Evolutionary conservation across 768 basidiomycete species (phyloP).

Genomic region (Pholiota conissans): DNA sequence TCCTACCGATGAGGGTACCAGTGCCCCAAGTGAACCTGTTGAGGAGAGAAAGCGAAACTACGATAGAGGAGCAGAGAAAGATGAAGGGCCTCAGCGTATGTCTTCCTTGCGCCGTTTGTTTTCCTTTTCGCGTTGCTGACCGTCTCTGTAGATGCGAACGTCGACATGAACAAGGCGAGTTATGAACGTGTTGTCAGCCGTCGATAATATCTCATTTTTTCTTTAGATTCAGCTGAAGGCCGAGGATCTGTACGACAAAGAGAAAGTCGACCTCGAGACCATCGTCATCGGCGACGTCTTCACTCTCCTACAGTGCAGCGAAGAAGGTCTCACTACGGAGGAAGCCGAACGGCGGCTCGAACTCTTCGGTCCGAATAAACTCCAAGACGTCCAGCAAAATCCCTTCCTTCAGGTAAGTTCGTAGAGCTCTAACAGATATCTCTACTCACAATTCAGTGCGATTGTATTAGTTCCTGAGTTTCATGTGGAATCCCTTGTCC

Average conservation of each 20-base stretch:
- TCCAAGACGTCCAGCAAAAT: slow-evolving; percentile 89
- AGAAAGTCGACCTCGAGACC: slow-evolving; percentile 98
- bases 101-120: background rate
- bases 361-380: slow-evolving; percentile 95
- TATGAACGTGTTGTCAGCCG: background rate
- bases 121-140: background rate
- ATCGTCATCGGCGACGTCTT: slow-evolving; percentile 96
- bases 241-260: slow-evolving; percentile 95
- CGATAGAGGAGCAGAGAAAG: background rate
- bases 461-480: slow-evolving; percentile 71
- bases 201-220: background rate
- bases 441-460: background rate
- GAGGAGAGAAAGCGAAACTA: background rate
- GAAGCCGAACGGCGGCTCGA: slow-evolving; percentile 87
- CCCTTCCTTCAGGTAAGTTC: slow-evolving; percentile 75
- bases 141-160: slow-evolving; percentile 12
- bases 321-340: slow-evolving; percentile 71
- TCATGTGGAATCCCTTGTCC: slow-evolving; percentile 99
- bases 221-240: slow-evolving; percentile 79
- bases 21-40: background rate
- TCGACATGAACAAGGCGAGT: slow-evolving; percentile 19
- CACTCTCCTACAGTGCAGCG: slow-evolving; percentile 87
- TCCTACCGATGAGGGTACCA: background rate
- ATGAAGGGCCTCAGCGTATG: slow-evolving; percentile 11
- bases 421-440: background rate